phyloP scores from a whole-genome alignment of 129 eudicot species.

The Erigeron canadensis region DNA sequence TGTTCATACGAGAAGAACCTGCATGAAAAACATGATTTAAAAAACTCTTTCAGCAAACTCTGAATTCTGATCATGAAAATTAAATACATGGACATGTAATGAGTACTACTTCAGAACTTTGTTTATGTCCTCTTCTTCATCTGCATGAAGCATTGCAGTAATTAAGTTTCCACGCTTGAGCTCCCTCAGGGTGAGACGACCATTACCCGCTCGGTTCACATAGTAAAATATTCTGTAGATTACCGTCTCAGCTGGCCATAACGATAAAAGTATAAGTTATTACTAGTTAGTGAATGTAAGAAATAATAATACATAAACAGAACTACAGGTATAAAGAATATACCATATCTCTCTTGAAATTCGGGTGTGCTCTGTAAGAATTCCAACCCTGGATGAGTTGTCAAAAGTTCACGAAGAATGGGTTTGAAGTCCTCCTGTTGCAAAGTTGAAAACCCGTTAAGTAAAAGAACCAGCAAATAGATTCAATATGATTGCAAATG shows the following conservation, averaged over 20 bases:
- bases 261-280: conserved; percentile 14
- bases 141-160: conserved; percentile 65
- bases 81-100: neutral
- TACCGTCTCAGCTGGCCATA: conserved; percentile 66
- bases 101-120: conserved; percentile 55
- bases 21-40: neutral
- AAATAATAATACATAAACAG: conserved; percentile 1
- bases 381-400: conserved; percentile 68
- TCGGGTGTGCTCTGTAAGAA: conserved; percentile 68
- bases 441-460: conserved; percentile 17
- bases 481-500: conserved; percentile 15
- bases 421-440: conserved; percentile 69
- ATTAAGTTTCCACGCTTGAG: conserved; percentile 58
- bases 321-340: conserved; percentile 6
- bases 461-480: conserved; percentile 2
- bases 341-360: conserved; percentile 77
- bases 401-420: conserved; percentile 61
- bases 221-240: conserved; percentile 74
- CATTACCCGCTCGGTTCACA: conserved; percentile 61
- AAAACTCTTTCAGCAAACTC: neutral
- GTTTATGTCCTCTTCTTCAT: conserved; percentile 78
- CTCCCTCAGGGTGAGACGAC: conserved; percentile 65
- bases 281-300: neutral
- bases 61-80: neutral
- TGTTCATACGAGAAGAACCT: conserved; percentile 75